Conservation (phyloP, 352 stramenopile species). For the Globisporangium camurandrum region DNA sequence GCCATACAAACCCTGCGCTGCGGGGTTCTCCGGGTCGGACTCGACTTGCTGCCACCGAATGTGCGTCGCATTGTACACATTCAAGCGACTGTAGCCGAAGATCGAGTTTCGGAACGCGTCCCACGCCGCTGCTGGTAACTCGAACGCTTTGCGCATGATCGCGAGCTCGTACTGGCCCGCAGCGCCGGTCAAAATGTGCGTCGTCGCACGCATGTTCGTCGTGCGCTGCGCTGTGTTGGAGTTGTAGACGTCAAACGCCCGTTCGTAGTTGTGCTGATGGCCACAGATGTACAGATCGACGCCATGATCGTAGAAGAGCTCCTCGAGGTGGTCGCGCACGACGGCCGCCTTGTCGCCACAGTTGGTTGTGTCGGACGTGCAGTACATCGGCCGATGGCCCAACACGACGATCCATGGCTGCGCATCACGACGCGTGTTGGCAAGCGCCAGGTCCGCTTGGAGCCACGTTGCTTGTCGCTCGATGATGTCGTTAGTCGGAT, state of each 20-base stretch:
- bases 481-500: constrained; percentile 39
- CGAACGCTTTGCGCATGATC: constrained; percentile 73
- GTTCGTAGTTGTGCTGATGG: constrained; percentile 90
- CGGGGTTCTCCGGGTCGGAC: constrained; percentile 71
- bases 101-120: constrained; percentile 83
- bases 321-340: constrained; percentile 60
- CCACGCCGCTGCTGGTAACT: constrained; percentile 51
- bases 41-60: constrained; percentile 85
- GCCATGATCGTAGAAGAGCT: constrained; percentile 69
- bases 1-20: constrained; percentile 63
- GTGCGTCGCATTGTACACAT: constrained; percentile 83
- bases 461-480: constrained; percentile 64
- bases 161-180: constrained; percentile 80
- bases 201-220: constrained; percentile 80
- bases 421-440: constrained; percentile 54
- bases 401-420: constrained; percentile 83
- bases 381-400: constrained; percentile 85
- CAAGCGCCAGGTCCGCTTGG: constrained; percentile 39
- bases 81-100: constrained; percentile 82
- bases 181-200: constrained; percentile 85
- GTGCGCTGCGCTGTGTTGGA: constrained; percentile 51
- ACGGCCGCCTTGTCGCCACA: constrained; percentile 54
- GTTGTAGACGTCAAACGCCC: constrained; percentile 77
- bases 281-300: constrained; percentile 87
- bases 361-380: constrained; percentile 71